Evolutionary conservation across 306 rosid genomes (phyloP), one percentile per base, ranked within the genome.

Genomic region (Dryas drummondii): DNA sequence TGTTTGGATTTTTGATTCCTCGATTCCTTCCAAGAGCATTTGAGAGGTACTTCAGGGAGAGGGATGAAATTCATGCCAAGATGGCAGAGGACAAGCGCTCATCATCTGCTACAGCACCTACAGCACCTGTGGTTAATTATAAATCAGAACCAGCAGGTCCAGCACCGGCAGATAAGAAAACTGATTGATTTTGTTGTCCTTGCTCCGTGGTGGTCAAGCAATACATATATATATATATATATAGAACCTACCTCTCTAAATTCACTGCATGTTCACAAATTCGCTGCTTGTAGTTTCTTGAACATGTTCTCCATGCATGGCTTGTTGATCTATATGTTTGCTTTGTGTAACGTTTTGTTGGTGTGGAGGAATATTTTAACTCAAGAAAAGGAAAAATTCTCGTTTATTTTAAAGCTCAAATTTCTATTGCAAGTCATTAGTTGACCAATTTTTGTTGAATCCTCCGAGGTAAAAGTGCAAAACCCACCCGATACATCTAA

Each of bases 21-120:
- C 76, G 83, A 70, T 93, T 93, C 60, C 96, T 93, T 75, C 98
- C 98, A 2, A 85, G 89, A 76, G 93, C 97, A 3, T 87, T 89
- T 71, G 93, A 93, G 82, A 86, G 77, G 80, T 91, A 93, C 82
- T 86, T 89, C 55, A 68, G 74, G 16, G 90, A 93, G 10, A 82
- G 73, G 53, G 85, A 82, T 27, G 98, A 91, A 81, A 76, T 76
- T 47, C 74, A 40, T 41, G 81, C 91, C 55, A 93, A 91, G 81
- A 5, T 77, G 13, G 86, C 55, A 9, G 93, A 91, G 76, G 96
- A 93, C 44, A 89, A 84, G 69, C 82, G 77, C n/a, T 79, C 88
- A 15, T 55, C 76, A 0, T 55, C 78, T 1, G 19, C 71, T 1
- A 74, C 37, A 32, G 37, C 37, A 32, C 37, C 71, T 1, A 74